Percentiles rank a stretch among this genome's conserved stretches.
Conservation (phyloP, 345 rosid genomes). For the Brassica cretica region DNA sequence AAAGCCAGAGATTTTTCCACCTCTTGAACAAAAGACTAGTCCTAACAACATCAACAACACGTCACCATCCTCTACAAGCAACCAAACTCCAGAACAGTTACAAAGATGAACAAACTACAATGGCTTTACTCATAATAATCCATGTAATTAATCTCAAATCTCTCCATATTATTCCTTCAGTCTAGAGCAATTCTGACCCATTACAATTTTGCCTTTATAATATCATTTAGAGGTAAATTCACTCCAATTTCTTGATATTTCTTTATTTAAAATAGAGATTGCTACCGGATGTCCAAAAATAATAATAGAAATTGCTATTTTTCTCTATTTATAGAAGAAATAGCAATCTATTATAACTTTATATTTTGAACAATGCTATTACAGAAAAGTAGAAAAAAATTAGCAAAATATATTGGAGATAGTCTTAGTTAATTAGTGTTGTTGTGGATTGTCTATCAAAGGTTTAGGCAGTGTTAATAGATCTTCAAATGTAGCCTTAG, state of each 20-base stretch:
- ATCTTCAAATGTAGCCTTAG: slow-evolving; percentile 18
- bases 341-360: no score
- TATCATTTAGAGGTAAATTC: neutral
- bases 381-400: no score
- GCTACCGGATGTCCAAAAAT: no score
- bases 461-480: slow-evolving; percentile 23
- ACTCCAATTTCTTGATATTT: no score
- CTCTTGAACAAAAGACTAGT: slow-evolving; percentile 33
- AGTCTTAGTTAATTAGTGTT: slow-evolving; percentile 1
- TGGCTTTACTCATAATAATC: neutral
- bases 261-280: no score
- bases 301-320: no score
- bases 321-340: no score
- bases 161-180: neutral
- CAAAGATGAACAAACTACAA: slow-evolving; percentile 51
- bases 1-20: slow-evolving; percentile 34
- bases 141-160: slow-evolving; percentile 16
- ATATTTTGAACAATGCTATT: no score
- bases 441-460: neutral
- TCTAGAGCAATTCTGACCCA: neutral
- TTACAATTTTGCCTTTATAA: no score
- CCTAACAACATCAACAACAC: slow-evolving; percentile 41
- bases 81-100: slow-evolving; percentile 67
- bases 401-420: no score
- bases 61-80: slow-evolving; percentile 75